These are phyloP conservation scores for Saccharomycopsis guyanensis DNA, from an alignment of 805 yeast species.

Conservation along the genomic window DNA sequence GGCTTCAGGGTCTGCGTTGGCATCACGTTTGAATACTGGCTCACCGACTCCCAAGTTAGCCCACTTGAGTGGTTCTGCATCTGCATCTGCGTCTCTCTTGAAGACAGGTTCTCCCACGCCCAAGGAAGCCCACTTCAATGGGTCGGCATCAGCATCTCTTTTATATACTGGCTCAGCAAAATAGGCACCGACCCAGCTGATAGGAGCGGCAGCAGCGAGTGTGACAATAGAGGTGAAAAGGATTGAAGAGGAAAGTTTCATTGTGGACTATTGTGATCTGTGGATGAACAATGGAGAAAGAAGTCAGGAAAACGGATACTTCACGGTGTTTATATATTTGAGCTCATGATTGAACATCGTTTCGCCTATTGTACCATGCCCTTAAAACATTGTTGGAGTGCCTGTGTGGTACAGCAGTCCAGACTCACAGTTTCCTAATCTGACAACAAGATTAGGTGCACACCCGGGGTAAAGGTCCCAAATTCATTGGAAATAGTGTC, in stretches of 20 bases:
- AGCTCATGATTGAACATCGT: too few relatives aligned
- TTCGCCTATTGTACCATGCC: too few relatives aligned
- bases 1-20: slow-evolving; percentile 5
- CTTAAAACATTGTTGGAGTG: too few relatives aligned
- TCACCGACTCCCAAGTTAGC: slow-evolving; percentile 3
- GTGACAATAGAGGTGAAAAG: neutral
- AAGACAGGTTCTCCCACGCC: slow-evolving; percentile 10
- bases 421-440: too few relatives aligned
- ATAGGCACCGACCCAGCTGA: neutral
- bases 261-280: neutral
- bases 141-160: slow-evolving; percentile 15
- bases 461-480: too few relatives aligned
- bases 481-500: too few relatives aligned
- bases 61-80: slow-evolving; percentile 3
- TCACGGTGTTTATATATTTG: too few relatives aligned
- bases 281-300: neutral
- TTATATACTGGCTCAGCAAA: slow-evolving; percentile 5
- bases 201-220: neutral
- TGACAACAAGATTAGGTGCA: too few relatives aligned
- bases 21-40: slow-evolving; percentile 11
- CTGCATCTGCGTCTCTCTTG: neutral
- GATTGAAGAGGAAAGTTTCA: neutral
- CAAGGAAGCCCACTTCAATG: slow-evolving; percentile 8
- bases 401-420: too few relatives aligned
- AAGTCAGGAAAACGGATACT: too few relatives aligned